Evolutionary conservation across 352 stramenopile genomes (phyloP), one percentile per base, ranked within the genome.

Genomic region (Globisporangium acanthophoron): DNA sequence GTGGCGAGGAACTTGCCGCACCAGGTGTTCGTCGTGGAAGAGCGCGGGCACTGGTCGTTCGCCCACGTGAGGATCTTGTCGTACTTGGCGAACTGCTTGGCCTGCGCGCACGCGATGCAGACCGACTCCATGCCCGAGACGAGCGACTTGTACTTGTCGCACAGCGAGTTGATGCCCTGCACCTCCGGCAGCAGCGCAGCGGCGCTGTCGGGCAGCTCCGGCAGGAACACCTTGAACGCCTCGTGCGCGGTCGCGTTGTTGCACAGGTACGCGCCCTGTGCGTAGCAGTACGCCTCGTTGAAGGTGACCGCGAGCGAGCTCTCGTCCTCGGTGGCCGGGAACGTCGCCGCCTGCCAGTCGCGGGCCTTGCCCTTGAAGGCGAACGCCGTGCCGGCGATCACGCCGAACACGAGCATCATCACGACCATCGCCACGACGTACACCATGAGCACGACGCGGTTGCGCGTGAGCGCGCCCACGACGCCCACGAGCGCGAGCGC

Each of bases 231-330:
- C 39, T 71, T 54, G 52, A 88, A 71, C 7, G 80, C 59, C 37
- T 88, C 75, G 37, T 70, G 56, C 1, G 79, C 70, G n/a, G 70
- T 86, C 31, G 82, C 82, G 40, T 85, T 81, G 66, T 92, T 95
- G 66, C 85, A 95, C 50, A 85, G 87, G 61, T 88, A 91, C 46
- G 85, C 85, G 27, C 82, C 83, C 47, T 93, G 81, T 0, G 81
- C 80, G 59, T 89, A 95, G 70, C 85, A 95, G 62, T 95, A 95
- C 50, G 83, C 70, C 53, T 92, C 65, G 52, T 92, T 92, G 45
- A 95, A 92, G 15, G 78, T 85, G 44, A 64, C 61, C 1, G 76
- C 79, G 59, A 95, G 66, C n/a, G 75, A 69, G 31, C 60, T 73
- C 67, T 95, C 85, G 16, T 71, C 60, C 1, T 72, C 55, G 0